Evolutionary conservation across 306 rosid genomes (phyloP).

Genomic region (Prunus armeniaca): DNA sequence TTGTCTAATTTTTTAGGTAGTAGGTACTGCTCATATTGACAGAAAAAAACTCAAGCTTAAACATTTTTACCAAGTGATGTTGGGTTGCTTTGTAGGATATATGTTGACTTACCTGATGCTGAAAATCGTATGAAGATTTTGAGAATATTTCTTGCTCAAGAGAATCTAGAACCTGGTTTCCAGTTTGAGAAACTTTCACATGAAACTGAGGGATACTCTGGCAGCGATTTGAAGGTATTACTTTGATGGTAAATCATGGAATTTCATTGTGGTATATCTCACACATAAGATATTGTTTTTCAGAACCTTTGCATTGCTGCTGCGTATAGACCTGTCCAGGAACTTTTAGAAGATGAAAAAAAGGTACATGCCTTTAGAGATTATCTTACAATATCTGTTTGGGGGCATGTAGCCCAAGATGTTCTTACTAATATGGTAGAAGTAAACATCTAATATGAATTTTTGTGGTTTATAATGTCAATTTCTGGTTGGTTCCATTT

Average conservation of each 20-base stretch:
- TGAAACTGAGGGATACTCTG: constrained; percentile 94
- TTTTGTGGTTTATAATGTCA: neutral
- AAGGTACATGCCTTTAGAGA: constrained; percentile 41
- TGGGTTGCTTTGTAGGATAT: constrained; percentile 56
- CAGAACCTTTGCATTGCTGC: constrained; percentile 97
- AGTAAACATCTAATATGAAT: neutral
- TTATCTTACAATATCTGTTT: neutral
- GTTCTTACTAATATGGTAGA: too few species aligned
- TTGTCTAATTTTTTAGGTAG: neutral
- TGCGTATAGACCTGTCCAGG: constrained; percentile 94
- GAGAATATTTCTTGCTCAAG: constrained; percentile 80
- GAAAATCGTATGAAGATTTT: constrained; percentile 85
- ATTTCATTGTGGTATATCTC: neutral
- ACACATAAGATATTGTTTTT: constrained; percentile 23
- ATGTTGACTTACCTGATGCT: constrained; percentile 91
- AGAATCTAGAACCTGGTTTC: constrained; percentile 65
- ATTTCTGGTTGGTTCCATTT: neutral
- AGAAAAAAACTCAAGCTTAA: neutral
- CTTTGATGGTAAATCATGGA: neutral
- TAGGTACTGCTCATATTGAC: neutral
- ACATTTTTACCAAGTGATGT: constrained; percentile 9
- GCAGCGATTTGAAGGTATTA: constrained; percentile 91
- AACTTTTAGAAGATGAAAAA: constrained; percentile 76
- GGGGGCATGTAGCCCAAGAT: too few species aligned
- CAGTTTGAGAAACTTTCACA: constrained; percentile 71